These are phyloP conservation scores for Acacia crassicarpa DNA, from an alignment of 306 rosid genomes.

Conservation along the genomic window DNA sequence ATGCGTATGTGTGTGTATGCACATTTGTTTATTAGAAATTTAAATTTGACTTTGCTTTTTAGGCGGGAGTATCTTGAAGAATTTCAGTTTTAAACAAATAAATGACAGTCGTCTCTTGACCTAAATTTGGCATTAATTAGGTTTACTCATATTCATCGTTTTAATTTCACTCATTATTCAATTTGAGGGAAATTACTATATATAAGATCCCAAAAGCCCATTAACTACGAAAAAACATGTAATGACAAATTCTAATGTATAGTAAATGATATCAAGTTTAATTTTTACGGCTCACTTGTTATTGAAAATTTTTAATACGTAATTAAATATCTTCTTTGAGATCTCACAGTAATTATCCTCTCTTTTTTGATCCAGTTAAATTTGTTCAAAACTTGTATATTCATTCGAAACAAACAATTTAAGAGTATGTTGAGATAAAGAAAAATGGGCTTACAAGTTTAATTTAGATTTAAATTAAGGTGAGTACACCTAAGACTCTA, in stretches of 20 bases:
- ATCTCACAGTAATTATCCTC: no score
- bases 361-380: no score
- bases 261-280: no score
- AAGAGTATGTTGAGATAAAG: background rate
- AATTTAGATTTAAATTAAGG: background rate
- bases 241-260: no score
- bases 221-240: no score
- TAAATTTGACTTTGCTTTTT: background rate
- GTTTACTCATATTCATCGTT: background rate
- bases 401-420: background rate
- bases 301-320: no score
- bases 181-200: no score
- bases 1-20: background rate
- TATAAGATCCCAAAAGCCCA: no score
- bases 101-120: background rate
- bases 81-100: background rate
- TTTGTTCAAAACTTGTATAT: background rate
- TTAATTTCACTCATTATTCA: background rate
- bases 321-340: no score
- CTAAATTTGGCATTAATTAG: background rate
- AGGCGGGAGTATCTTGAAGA: background rate
- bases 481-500: no score
- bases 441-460: background rate
- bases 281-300: no score
- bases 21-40: background rate